phyloP scores from a whole-genome alignment of 169 alveolate species.

The Plasmodium sp. region DNA sequence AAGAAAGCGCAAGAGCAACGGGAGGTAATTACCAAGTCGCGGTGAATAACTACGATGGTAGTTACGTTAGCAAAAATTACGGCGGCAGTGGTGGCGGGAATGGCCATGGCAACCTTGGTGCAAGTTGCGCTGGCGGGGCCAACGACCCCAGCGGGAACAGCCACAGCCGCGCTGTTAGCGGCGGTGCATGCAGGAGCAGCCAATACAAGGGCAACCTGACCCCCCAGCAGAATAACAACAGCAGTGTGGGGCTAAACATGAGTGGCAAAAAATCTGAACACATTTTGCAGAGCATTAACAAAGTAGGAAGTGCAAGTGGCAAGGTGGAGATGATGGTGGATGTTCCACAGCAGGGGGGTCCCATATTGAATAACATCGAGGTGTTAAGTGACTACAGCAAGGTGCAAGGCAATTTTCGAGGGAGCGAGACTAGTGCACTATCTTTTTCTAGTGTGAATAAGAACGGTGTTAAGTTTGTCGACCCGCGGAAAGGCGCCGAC shows the following conservation, averaged over 20 bases:
- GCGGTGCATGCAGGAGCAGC: background rate
- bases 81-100: background rate
- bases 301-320: background rate
- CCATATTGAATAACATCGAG: background rate
- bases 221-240: background rate
- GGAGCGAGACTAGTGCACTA: background rate
- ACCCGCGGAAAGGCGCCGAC: constrained; percentile 10
- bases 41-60: background rate
- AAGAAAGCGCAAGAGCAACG: background rate
- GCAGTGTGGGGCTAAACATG: background rate
- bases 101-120: background rate
- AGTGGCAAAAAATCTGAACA: constrained; percentile 5
- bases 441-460: background rate
- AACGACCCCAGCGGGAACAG: background rate
- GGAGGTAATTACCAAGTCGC: background rate
- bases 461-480: constrained; percentile 5
- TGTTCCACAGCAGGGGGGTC: background rate
- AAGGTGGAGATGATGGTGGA: constrained; percentile 5
- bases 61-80: background rate
- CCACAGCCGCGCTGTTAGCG: background rate
- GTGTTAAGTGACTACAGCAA: background rate
- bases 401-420: background rate
- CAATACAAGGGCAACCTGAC: background rate
- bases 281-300: background rate
- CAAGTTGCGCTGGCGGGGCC: background rate